Evolutionary conservation across 352 stramenopile genomes (phyloP).

Genomic region (Globisporangium echinulatum): DNA sequence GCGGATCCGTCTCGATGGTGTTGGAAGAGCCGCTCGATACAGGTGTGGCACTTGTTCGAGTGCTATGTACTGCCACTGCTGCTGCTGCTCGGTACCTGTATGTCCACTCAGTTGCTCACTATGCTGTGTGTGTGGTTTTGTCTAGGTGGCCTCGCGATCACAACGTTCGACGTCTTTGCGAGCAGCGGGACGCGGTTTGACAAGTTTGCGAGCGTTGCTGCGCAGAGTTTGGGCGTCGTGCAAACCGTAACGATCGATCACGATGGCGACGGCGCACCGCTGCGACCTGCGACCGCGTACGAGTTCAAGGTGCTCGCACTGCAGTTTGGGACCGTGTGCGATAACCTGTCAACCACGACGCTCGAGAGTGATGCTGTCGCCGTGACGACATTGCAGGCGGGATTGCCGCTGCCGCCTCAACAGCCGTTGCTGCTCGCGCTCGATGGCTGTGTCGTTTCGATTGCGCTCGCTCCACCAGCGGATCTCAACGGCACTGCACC

Average conservation of each 20-base stretch:
- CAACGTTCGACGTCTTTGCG: slow-evolving; percentile 26
- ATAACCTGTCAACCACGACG: slow-evolving; percentile 16
- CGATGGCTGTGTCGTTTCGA: slow-evolving; percentile 13
- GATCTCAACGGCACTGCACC: slow-evolving; percentile 29
- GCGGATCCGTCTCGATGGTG: slow-evolving; percentile 24
- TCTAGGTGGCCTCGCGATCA: slow-evolving; percentile 25
- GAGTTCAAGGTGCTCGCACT: slow-evolving; percentile 39
- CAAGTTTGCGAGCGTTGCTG: slow-evolving; percentile 21
- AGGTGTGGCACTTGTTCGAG: slow-evolving; percentile 13
- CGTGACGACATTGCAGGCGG: slow-evolving; percentile 19
- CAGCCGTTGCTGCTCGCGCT: slow-evolving; percentile 12
- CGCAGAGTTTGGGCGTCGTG: slow-evolving; percentile 10
- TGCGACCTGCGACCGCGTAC: slow-evolving; percentile 26
- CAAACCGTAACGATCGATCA: slow-evolving; percentile 14
- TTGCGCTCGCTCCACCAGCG: slow-evolving; percentile 16
- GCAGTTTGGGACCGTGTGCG: slow-evolving; percentile 28
- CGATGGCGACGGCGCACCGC: slow-evolving; percentile 8
- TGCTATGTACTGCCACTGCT: too few relatives aligned
- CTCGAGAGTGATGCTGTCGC: slow-evolving; percentile 27
- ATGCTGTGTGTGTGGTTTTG: not conserved
- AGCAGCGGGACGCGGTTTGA: slow-evolving; percentile 11
- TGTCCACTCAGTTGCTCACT: not conserved
- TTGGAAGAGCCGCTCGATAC: slow-evolving; percentile 32
- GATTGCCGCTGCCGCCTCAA: slow-evolving; percentile 21
- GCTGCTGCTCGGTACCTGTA: not conserved